Evolutionary conservation across 768 basidiomycete species (phyloP).

Genomic region (Mycena rosella): DNA sequence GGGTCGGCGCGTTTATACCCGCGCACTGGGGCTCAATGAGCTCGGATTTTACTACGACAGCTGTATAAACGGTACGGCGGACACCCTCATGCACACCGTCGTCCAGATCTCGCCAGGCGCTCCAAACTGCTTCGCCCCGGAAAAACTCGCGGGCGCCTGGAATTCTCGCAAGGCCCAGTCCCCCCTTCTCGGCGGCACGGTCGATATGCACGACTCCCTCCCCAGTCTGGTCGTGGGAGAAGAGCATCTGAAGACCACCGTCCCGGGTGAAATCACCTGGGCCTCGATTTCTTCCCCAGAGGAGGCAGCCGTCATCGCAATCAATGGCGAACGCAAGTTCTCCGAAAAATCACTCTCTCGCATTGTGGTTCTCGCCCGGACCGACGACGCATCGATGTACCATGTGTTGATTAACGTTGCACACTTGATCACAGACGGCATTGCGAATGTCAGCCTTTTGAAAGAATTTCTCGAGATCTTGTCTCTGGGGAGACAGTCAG

Average conservation of each 20-base stretch:
- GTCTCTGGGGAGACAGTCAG: slow-evolving; percentile 27
- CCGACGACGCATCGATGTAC: slow-evolving; percentile 49
- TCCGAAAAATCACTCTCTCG: slow-evolving; percentile 58
- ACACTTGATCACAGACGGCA: slow-evolving; percentile 66
- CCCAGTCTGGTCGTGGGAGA: slow-evolving; percentile 60
- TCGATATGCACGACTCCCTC: slow-evolving; percentile 49
- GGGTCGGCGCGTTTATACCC: slow-evolving; percentile 43
- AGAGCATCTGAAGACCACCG: slow-evolving; percentile 46
- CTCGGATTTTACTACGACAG: slow-evolving; percentile 57
- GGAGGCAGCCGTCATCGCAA: slow-evolving; percentile 50
- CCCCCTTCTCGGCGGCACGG: slow-evolving; percentile 60
- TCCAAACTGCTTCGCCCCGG: slow-evolving; percentile 27
- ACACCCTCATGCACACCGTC: slow-evolving; percentile 53
- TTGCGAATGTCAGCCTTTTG: slow-evolving; percentile 54
- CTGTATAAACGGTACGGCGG: slow-evolving; percentile 58
- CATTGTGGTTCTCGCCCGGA: slow-evolving; percentile 56
- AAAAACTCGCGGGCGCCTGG: slow-evolving; percentile 60
- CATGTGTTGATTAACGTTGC: slow-evolving; percentile 60
- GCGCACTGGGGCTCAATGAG: slow-evolving; percentile 57
- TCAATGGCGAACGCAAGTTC: slow-evolving; percentile 52
- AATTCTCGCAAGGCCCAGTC: slow-evolving; percentile 58
- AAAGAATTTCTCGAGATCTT: slow-evolving; percentile 62
- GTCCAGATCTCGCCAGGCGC: slow-evolving; percentile 42
- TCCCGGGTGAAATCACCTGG: slow-evolving; percentile 56
- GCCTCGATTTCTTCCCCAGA: slow-evolving; percentile 46